Percentiles rank a stretch among this genome's conserved stretches.
Evolutionary conservation across 1,284 basidiomycete species (phyloP).

Genomic region (Sanguinoderma infundibulare): DNA sequence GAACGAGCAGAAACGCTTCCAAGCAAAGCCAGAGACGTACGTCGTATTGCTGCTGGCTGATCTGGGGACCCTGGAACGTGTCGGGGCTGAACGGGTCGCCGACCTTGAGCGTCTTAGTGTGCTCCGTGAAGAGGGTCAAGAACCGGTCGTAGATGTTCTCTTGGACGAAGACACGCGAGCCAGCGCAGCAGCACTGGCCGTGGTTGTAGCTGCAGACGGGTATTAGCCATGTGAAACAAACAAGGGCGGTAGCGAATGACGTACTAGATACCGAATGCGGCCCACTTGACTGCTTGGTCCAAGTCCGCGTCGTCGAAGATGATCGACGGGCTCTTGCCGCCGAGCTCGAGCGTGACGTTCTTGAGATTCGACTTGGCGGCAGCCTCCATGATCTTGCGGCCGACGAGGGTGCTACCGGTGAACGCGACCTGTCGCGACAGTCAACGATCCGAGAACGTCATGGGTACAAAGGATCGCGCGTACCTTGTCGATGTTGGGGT

Average conservation of each 20-base stretch:
- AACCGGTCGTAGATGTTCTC: constrained; percentile 83
- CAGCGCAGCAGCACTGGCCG: constrained; percentile 87
- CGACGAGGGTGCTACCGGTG: constrained; percentile 81
- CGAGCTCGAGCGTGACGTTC: constrained; percentile 90
- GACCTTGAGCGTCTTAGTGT: constrained; percentile 61
- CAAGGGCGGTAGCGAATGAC: constrained; percentile 28
- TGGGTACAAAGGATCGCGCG: background rate
- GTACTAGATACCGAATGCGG: constrained; percentile 80
- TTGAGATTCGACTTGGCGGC: constrained; percentile 88
- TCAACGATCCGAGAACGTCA: background rate
- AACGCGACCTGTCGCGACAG: constrained; percentile 54
- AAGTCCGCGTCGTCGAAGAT: constrained; percentile 77
- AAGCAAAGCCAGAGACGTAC: constrained; percentile 39
- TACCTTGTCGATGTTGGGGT: constrained; percentile 69
- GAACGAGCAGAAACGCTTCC: background rate
- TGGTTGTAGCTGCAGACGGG: constrained; percentile 64
- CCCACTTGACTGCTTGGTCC: constrained; percentile 83
- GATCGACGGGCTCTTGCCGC: constrained; percentile 89
- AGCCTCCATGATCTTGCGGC: constrained; percentile 84
- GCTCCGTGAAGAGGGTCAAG: constrained; percentile 61
- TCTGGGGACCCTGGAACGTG: constrained; percentile 89
- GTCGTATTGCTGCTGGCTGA: constrained; percentile 72
- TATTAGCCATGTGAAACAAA: background rate
- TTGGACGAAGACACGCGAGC: constrained; percentile 88
- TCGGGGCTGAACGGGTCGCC: constrained; percentile 82